A percentile compares a stretch with the other conserved stretches of the same genome.
Evolutionary conservation across 78 protist species (phyloP).

Genomic region (slime mould (Dictyostelium discoideum)): DNA sequence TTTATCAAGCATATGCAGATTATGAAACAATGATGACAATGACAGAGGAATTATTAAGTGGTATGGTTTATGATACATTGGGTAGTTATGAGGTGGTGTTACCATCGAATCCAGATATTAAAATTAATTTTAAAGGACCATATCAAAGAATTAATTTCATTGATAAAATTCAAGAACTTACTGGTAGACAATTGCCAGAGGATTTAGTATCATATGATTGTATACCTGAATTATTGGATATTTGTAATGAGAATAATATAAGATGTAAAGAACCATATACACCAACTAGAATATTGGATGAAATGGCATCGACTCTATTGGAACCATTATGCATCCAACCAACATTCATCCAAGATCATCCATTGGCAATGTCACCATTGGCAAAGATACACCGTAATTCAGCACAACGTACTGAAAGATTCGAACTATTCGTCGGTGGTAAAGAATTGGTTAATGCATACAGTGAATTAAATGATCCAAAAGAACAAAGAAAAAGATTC

Average conservation of each 20-base stretch:
- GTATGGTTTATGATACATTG: constrained; percentile 71
- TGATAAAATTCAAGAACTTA: constrained; percentile 85
- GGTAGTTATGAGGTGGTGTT: constrained; percentile 82
- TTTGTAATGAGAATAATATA: constrained; percentile 81
- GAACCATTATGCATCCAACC: constrained; percentile 97
- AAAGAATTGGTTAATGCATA: constrained; percentile 99
- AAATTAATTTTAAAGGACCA: constrained; percentile 98
- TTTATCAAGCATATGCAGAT: constrained; percentile 99
- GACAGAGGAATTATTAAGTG: constrained; percentile 95
- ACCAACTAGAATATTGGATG: constrained; percentile 96
- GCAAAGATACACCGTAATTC: constrained; percentile 94
- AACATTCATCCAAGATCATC: constrained; percentile 99
- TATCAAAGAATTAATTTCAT: constrained; percentile 94
- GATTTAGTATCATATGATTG: constrained; percentile 44
- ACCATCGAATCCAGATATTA: constrained; percentile 66
- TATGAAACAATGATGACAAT: constrained; percentile 98
- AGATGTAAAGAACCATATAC: constrained; percentile 95
- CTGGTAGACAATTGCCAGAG: constrained; percentile 67
- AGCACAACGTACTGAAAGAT: constrained; percentile 97
- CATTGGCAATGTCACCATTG: constrained; percentile 98
- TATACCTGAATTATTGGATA: constrained; percentile 71
- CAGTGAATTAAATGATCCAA: constrained; percentile 99
- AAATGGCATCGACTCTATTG: constrained; percentile 91
- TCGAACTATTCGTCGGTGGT: constrained; percentile 97
- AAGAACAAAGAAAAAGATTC: constrained; percentile 98